phyloP scores from a whole-genome alignment of 1,284 basidiomycete species.

The Bjerkandera adusta region DNA sequence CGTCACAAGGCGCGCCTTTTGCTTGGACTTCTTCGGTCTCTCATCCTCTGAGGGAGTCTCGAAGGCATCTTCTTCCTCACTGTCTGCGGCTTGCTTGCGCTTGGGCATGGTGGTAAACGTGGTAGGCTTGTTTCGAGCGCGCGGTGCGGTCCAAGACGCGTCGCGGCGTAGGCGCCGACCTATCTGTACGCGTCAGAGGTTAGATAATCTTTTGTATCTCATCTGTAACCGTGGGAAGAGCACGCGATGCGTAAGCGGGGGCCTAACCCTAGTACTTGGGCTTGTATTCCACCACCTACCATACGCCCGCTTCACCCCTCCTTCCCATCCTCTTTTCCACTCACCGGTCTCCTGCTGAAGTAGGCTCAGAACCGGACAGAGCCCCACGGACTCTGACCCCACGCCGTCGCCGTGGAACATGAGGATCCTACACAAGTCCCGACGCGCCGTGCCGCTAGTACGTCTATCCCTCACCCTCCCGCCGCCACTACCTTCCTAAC shows the following conservation, averaged over 20 bases:
- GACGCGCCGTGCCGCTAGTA: constrained; percentile 72
- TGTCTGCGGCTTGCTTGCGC: constrained; percentile 30
- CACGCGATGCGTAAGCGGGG: constrained; percentile 8
- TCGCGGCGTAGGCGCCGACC: too few relatives aligned
- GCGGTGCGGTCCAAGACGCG: too few relatives aligned
- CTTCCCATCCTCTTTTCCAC: neutral
- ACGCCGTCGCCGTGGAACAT: constrained; percentile 57
- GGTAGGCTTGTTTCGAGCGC: too few relatives aligned
- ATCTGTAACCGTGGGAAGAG: constrained; percentile 7
- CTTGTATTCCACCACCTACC: constrained; percentile 5
- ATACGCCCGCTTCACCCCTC: constrained; percentile 1
- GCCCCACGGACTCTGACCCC: constrained; percentile 30
- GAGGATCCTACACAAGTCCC: constrained; percentile 80
- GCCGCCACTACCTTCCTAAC: constrained; percentile 9
- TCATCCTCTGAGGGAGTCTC: constrained; percentile 19
- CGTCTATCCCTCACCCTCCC: constrained; percentile 26
- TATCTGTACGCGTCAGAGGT: too few relatives aligned
- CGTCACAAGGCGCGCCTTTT: constrained; percentile 3
- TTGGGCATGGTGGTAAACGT: constrained; percentile 31
- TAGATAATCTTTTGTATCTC: neutral
- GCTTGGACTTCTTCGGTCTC: constrained; percentile 17
- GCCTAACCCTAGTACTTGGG: neutral
- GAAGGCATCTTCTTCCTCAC: constrained; percentile 28
- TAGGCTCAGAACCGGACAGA: constrained; percentile 14
- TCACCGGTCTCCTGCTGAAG: neutral